These are phyloP conservation scores for Raffaelea arxii DNA, from an alignment of 2,329 filamentous ascomycete species.

Conservation along the genomic window DNA sequence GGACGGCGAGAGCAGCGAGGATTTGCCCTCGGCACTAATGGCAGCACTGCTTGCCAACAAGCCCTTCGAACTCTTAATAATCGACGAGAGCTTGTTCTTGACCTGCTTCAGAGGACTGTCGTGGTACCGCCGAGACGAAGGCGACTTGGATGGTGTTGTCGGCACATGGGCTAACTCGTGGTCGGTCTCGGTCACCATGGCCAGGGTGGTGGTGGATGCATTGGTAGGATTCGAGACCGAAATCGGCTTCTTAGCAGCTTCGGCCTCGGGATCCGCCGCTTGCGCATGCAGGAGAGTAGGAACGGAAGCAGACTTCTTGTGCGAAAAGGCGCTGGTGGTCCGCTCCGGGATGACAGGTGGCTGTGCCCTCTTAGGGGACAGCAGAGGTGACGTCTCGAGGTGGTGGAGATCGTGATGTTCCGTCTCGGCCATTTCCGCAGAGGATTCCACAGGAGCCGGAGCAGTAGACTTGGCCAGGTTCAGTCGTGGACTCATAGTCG, in stretches of 20 bases:
- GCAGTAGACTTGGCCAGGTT: slow-evolving; percentile 36
- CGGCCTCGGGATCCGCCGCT: slow-evolving; percentile 17
- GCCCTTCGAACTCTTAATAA: slow-evolving; percentile 77
- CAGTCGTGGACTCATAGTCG: slow-evolving; percentile 36
- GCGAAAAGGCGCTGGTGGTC: slow-evolving; percentile 22
- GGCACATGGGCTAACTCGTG: no score
- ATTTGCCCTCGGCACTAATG: slow-evolving; percentile 52
- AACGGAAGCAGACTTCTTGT: slow-evolving; percentile 56
- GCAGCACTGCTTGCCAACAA: slow-evolving; percentile 70
- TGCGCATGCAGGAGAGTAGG: slow-evolving; percentile 42
- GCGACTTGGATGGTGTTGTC: slow-evolving; percentile 45
- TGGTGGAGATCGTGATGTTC: slow-evolving; percentile 29
- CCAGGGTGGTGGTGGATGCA: slow-evolving; percentile 16
- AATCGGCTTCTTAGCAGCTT: slow-evolving; percentile 46
- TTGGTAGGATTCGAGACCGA: slow-evolving; percentile 47
- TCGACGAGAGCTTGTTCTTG: slow-evolving; percentile 85
- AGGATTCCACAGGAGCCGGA: slow-evolving; percentile 25
- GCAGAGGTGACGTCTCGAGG: slow-evolving; percentile 16
- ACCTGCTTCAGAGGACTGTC: slow-evolving; percentile 85
- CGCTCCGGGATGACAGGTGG: slow-evolving; percentile 3
- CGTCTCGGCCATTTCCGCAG: slow-evolving; percentile 23
- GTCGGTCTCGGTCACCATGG: slow-evolving; percentile 34
- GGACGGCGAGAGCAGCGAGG: slow-evolving; percentile 45
- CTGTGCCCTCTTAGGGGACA: slow-evolving; percentile 25
- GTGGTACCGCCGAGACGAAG: slow-evolving; percentile 38